Evolutionary conservation across 106 monocot species (phyloP).

Genomic region (Alisma plantagoaquatica): DNA sequence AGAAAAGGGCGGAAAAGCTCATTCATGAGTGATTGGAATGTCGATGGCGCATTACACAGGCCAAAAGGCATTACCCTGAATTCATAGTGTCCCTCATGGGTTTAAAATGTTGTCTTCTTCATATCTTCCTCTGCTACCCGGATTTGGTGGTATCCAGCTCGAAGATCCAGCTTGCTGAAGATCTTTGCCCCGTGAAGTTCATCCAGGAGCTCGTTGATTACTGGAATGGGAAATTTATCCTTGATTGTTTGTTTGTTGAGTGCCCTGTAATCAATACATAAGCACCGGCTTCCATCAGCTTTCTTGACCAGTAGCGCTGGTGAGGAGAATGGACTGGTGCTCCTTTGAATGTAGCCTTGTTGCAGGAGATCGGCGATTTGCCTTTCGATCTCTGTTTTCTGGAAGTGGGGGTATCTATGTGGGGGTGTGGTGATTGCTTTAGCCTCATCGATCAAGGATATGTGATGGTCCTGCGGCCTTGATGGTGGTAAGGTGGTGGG

Average conservation of each 20-base stretch:
- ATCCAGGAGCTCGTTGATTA: background rate
- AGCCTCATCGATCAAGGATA: background rate
- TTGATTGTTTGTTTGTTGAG: background rate
- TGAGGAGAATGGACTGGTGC: background rate
- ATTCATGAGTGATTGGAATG: no score
- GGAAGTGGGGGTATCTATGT: background rate
- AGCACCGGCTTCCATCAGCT: background rate
- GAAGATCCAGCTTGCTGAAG: background rate
- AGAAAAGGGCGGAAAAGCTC: background rate
- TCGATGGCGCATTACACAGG: no score
- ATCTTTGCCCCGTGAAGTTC: background rate
- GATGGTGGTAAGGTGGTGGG: background rate
- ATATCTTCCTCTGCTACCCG: no score
- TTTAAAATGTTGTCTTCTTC: no score
- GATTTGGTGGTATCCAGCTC: no score
- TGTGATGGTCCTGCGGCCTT: background rate
- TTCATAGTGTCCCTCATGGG: no score
- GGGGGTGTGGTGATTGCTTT: background rate
- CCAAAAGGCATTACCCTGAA: no score
- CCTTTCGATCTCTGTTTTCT: background rate
- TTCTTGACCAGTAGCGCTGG: background rate
- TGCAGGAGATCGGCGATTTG: background rate
- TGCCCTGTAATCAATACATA: background rate
- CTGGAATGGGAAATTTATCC: background rate
- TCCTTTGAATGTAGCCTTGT: background rate